Conservation (phyloP, 2,329 filamentous ascomycete genomes). For the Ampelomyces quisqualis region DNA sequence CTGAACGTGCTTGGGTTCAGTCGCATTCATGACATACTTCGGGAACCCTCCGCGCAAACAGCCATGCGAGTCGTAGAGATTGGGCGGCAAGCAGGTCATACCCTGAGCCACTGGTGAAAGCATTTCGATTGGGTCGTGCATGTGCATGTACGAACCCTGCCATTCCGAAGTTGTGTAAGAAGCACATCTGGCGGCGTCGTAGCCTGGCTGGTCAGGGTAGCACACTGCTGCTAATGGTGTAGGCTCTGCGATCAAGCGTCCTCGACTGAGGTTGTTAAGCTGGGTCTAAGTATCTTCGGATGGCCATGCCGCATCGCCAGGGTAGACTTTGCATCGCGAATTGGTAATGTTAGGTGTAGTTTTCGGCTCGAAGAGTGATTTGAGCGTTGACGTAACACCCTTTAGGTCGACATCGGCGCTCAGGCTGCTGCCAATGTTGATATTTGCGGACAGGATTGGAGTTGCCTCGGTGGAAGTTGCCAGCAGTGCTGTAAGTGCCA, state of each 20-base stretch:
- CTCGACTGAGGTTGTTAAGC: conserved; percentile 46
- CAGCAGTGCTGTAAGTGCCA: conserved; percentile 26
- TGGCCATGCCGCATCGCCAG: conserved; percentile 53
- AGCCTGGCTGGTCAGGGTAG: conserved; percentile 30
- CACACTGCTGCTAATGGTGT: conserved; percentile 37
- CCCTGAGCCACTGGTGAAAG: conserved; percentile 42
- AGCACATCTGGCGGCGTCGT: conserved; percentile 33
- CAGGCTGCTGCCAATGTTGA: conserved; percentile 9
- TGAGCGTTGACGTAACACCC: conserved; percentile 19
- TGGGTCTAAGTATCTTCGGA: conserved; percentile 47
- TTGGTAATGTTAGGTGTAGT: conserved; percentile 14
- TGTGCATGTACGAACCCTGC: conserved; percentile 37
- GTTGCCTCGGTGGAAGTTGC: conserved; percentile 24
- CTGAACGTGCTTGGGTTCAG: conserved; percentile 39
- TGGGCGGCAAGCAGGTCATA: conserved; percentile 41
- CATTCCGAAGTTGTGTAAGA: conserved; percentile 31
- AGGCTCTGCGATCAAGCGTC: conserved; percentile 29
- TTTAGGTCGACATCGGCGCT: conserved; percentile 24
- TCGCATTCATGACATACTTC: conserved; percentile 41
- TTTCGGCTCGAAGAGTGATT: conserved; percentile 23
- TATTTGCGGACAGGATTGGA: conserved; percentile 14
- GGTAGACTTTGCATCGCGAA: conserved; percentile 52
- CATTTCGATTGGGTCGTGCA: conserved; percentile 41
- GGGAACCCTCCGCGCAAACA: conserved; percentile 42
- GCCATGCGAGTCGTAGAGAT: conserved; percentile 37